Conservation (phyloP, 2,329 filamentous ascomycete genomes). For the Aspergillaceae sp. region DNA sequence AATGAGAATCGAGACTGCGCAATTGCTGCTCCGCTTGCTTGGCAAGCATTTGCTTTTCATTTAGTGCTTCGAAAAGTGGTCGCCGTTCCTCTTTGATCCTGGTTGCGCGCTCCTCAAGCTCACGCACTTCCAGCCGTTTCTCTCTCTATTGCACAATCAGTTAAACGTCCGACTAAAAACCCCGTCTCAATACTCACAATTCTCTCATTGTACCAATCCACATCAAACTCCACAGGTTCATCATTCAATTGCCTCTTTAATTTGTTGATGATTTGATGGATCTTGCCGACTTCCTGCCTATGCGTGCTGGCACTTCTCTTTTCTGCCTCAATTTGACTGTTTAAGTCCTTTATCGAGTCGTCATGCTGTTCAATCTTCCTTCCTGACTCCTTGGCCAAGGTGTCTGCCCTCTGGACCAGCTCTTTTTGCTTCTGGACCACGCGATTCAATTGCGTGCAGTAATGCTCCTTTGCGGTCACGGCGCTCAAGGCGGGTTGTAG, state of each 20-base stretch:
- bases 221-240: conserved; percentile 58
- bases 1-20: conserved; percentile 58
- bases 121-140: conserved; percentile 37
- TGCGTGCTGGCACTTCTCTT: conserved; percentile 43
- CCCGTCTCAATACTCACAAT: conserved; percentile 48
- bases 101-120: conserved; percentile 32
- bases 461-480: conserved; percentile 61
- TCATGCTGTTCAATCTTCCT: conserved; percentile 34
- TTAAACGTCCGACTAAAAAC: conserved; percentile 3
- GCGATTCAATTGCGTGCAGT: conserved; percentile 47
- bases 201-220: conserved; percentile 60
- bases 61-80: conserved; percentile 26
- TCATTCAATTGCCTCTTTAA: conserved; percentile 57
- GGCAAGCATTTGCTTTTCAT: conserved; percentile 29
- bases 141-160: conserved; percentile 42
- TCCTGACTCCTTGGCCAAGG: conserved; percentile 33
- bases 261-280: conserved; percentile 51
- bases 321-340: conserved; percentile 42
- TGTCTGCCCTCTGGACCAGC: conserved; percentile 48
- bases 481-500: conserved; percentile 61
- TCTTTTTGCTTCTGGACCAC: conserved; percentile 49
- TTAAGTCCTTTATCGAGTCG: conserved; percentile 28
- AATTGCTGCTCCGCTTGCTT: conserved; percentile 43
- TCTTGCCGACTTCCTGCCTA: conserved; percentile 43
- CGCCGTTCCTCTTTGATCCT: conserved; percentile 32